phyloP scores from a whole-genome alignment of 257 asterid genomes.

The Coffea eugenioides region DNA sequence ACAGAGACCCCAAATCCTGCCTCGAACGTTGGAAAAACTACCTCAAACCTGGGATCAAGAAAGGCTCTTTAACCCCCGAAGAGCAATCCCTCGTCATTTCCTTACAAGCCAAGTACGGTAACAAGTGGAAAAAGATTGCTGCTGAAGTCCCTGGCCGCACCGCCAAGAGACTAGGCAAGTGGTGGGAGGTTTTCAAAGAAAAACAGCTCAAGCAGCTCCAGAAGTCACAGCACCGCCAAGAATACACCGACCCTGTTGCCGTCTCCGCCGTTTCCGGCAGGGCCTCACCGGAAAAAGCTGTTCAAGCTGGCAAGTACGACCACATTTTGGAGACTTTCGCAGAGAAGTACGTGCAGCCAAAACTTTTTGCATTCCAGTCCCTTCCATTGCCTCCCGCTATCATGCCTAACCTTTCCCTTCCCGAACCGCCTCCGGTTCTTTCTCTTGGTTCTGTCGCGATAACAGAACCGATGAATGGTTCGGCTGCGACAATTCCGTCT shows the following conservation, averaged over 20 bases:
- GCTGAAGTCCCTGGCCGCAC: constrained; percentile 83
- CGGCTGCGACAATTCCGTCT: constrained; percentile 14
- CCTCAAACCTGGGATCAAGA: constrained; percentile 72
- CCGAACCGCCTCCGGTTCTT: constrained; percentile 50
- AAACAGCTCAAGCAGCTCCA: constrained; percentile 66
- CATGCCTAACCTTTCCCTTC: constrained; percentile 27
- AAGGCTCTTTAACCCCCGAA: constrained; percentile 65
- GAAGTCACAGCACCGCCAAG: constrained; percentile 32
- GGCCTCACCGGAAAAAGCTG: constrained; percentile 54
- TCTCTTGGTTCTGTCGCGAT: constrained; percentile 33
- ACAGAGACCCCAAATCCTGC: constrained; percentile 80
- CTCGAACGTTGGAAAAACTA: constrained; percentile 80
- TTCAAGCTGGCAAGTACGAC: constrained; percentile 59
- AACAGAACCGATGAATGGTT: constrained; percentile 23
- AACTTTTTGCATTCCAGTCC: constrained; percentile 35
- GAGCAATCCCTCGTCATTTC: constrained; percentile 71
- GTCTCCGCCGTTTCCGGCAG: constrained; percentile 24
- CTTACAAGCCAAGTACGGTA: constrained; percentile 69
- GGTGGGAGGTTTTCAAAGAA: constrained; percentile 96
- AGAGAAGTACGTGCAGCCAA: constrained; percentile 76
- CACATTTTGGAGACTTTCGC: constrained; percentile 76
- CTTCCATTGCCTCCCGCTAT: constrained; percentile 28
- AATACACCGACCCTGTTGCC: constrained; percentile 22
- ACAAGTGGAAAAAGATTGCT: constrained; percentile 80
- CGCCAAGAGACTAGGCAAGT: constrained; percentile 80